Base-by-base conservation (phyloP, 2,329 filamentous ascomycete species). In the Gnomoniopsis smithogilvyi region DNA sequence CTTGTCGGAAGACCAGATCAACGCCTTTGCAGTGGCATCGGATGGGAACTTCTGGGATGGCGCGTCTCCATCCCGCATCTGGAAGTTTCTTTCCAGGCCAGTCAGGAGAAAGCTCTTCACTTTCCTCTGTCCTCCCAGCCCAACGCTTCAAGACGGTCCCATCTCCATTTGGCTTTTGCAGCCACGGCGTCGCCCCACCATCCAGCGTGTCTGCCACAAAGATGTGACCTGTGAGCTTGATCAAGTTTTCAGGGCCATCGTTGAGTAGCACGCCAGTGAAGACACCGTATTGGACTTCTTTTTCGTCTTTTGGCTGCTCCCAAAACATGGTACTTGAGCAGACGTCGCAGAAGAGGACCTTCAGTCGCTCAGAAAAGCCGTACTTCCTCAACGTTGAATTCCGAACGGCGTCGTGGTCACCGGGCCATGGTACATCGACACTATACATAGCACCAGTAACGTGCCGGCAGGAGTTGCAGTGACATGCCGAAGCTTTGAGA, bases 191-290 rank as follows among this genome's bases (percentile, higher is more conserved):
- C 1, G 80, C 73, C 0, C 83, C 82, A 2, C 81, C 82, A 64
- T 85, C 82, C 1, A 72, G 30, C 0, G 82, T 84, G 57, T 84
- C 80, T 1, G 68, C 73, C 0, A 83, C 69, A 58, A 76, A 81
- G 3, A 78, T 74, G 56, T 81, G 76, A 1, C 72, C 60, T 0
- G 52, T 62, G 41, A 73, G 68, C 12, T 63, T 62, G 24, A 79
- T 53, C 8, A 80, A 47, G 7, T 66, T 64, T 0, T 60, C 56
- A 6, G 66, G 63, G 0, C 65, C 61, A 1, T 68, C 53, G 46
- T 77, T 76, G 0, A 56, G 54, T 36, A 80, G 63, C 0, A 67
- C 64, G 1, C 80, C 79, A 0, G 74, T 76, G 2, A 76, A 69
- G 0, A 77, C 74, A 12, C 64, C 68, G 12, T 73, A 70, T 56